Percentiles rank a stretch among this genome's conserved stretches.
Evolutionary conservation across 176 grass and related monocot species (phyloP).

Genomic region (Phoenix dactylifera): DNA sequence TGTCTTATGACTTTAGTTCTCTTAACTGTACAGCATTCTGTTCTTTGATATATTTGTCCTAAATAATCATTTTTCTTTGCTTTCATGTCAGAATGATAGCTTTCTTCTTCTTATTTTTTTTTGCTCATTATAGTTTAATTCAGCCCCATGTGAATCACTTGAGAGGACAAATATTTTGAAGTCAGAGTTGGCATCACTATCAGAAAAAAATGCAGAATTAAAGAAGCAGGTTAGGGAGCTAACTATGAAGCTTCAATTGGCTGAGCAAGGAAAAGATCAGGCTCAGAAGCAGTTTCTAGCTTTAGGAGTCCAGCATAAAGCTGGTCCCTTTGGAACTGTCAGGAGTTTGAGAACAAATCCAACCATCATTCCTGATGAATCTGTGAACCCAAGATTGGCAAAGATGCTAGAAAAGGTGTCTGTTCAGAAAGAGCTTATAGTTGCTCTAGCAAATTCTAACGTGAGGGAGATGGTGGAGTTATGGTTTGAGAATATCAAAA

Average conservation of each 20-base stretch:
- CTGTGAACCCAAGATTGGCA: slow-evolving; percentile 59
- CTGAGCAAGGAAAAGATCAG: slow-evolving; percentile 45
- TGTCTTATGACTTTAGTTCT: no score
- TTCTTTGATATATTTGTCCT: no score
- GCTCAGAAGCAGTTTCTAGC: slow-evolving; percentile 14
- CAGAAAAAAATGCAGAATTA: slow-evolving; percentile 60
- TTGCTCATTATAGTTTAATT: slow-evolving; percentile 30
- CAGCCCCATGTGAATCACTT: slow-evolving; percentile 47
- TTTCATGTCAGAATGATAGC: neutral
- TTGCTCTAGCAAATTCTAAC: slow-evolving; percentile 92
- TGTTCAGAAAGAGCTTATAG: slow-evolving; percentile 75
- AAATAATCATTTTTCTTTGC: no score
- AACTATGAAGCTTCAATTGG: slow-evolving; percentile 59
- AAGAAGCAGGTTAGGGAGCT: slow-evolving; percentile 65
- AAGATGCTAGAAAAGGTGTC: slow-evolving; percentile 66
- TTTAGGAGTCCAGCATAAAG: slow-evolving; percentile 27
- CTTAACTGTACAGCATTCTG: no score
- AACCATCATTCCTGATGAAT: slow-evolving; percentile 61
- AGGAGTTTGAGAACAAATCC: slow-evolving; percentile 87
- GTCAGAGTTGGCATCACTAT: slow-evolving; percentile 44
- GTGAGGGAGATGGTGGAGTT: slow-evolving; percentile 70
- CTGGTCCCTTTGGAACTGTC: slow-evolving; percentile 85
- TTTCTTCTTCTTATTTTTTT: slow-evolving; percentile 12
- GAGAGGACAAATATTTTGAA: slow-evolving; percentile 34
- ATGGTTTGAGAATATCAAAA: slow-evolving; percentile 89